Percentiles rank a stretch among this genome's conserved stretches.
Evolutionary conservation across 805 yeast genomes (phyloP).

Genomic region (Candida ortonii): DNA sequence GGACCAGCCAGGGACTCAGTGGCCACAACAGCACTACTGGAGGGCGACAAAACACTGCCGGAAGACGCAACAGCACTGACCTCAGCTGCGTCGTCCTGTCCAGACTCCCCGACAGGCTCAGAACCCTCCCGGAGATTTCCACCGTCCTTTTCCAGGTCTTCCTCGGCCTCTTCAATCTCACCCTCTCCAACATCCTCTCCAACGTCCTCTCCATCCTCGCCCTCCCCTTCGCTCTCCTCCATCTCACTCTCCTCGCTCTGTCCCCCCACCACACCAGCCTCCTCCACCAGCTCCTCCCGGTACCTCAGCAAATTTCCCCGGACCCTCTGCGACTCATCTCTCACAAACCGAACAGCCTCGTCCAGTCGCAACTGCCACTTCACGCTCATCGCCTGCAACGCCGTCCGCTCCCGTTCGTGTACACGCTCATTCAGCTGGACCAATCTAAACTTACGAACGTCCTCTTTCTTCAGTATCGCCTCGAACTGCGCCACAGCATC

Average conservation of each 20-base stretch:
- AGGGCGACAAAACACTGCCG: too few relatives aligned
- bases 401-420: slow-evolving; percentile 23
- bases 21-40: too few relatives aligned
- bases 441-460: slow-evolving; percentile 28
- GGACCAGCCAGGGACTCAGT: too few relatives aligned
- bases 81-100: slow-evolving; percentile 2
- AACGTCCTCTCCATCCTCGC: slow-evolving; percentile 15
- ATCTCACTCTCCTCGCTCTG: slow-evolving; percentile 16
- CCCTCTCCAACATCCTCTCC: slow-evolving; percentile 13
- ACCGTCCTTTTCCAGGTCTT: slow-evolving; percentile 6
- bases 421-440: slow-evolving; percentile 27
- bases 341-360: slow-evolving; percentile 22
- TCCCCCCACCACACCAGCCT: slow-evolving; percentile 11
- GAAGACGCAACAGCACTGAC: slow-evolving; percentile 1
- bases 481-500: slow-evolving; percentile 20
- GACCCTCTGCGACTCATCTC: slow-evolving; percentile 20
- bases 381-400: slow-evolving; percentile 21
- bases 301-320: slow-evolving; percentile 10
- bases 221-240: slow-evolving; percentile 9
- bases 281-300: slow-evolving; percentile 16
- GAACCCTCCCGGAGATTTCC: slow-evolving; percentile 1
- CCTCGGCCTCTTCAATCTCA: slow-evolving; percentile 11
- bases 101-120: too few relatives aligned
- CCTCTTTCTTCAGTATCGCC: slow-evolving; percentile 20
- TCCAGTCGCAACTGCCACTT: slow-evolving; percentile 30